phyloP scores from a whole-genome alignment of 2,329 filamentous ascomycete genomes.

The Dactylellina sp. region DNA sequence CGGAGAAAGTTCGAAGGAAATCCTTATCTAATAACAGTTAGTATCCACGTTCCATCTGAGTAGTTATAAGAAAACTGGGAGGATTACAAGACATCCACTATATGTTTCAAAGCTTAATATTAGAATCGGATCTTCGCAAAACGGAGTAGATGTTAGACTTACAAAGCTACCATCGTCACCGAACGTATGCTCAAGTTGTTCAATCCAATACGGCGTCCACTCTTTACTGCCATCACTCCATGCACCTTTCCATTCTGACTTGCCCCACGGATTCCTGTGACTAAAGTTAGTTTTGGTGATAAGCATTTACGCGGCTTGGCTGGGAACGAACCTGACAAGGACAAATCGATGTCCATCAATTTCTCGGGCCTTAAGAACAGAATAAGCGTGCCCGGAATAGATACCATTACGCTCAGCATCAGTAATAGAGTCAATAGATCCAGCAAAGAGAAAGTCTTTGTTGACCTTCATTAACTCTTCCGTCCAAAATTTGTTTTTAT shows the following conservation, averaged over 20 bases:
- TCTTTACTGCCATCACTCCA: conserved; percentile 87
- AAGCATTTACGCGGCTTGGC: no score
- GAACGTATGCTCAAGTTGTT: conserved; percentile 78
- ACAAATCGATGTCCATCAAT: conserved; percentile 66
- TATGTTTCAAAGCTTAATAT: conserved; percentile 11
- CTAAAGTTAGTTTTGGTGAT: no score
- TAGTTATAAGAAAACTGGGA: background rate
- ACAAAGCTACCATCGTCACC: conserved; percentile 75
- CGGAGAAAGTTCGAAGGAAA: conserved; percentile 72
- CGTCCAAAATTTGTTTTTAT: conserved; percentile 84
- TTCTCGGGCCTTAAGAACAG: conserved; percentile 70
- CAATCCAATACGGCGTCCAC: conserved; percentile 84
- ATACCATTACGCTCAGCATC: conserved; percentile 66
- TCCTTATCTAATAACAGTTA: conserved; percentile 66
- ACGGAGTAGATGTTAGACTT: conserved; percentile 58
- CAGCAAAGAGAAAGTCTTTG: conserved; percentile 77
- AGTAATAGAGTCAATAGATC: conserved; percentile 36
- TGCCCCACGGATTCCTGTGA: conserved; percentile 85
- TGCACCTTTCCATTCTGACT: conserved; percentile 81
- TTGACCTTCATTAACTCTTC: conserved; percentile 84
- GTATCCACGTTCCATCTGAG: conserved; percentile 70
- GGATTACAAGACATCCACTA: conserved; percentile 67
- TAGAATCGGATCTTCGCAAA: background rate
- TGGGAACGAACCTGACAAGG: conserved; percentile 65
- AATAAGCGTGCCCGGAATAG: conserved; percentile 72